These are phyloP conservation scores for Phaeosphaeriaceae sp. DNA, from an alignment of 2,329 filamentous ascomycete genomes.

Conservation along the genomic window DNA sequence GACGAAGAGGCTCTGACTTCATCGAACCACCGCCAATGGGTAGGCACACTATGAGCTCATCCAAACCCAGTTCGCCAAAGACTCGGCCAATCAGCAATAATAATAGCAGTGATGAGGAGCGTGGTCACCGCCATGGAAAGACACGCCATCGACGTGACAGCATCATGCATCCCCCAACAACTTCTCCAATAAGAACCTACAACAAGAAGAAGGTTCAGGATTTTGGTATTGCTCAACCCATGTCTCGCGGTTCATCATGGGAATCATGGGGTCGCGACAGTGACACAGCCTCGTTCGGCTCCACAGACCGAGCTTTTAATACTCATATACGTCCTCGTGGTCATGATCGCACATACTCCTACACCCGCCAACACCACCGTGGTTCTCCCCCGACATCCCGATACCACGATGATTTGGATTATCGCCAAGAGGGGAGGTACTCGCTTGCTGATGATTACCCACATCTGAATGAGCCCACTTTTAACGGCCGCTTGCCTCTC, in stretches of 20 bases:
- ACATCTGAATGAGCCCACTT: background rate
- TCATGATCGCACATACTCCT: background rate
- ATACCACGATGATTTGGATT: background rate
- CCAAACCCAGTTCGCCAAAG: background rate
- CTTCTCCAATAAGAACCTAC: background rate
- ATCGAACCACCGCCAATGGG: background rate
- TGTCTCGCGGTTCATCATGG: slow-evolving; percentile 1
- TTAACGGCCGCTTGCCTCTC: background rate
- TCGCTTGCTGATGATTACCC: slow-evolving; percentile 3
- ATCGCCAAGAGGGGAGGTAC: background rate
- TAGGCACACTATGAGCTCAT: background rate
- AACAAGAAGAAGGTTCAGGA: background rate
- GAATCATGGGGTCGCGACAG: slow-evolving; percentile 1
- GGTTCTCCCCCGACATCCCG: background rate
- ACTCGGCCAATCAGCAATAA: no score
- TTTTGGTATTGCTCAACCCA: background rate
- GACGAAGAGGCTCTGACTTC: slow-evolving; percentile 1
- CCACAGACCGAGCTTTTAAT: background rate
- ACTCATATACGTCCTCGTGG: background rate
- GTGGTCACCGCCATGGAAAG: no score
- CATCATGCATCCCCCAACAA: no score
- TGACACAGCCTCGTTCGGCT: background rate
- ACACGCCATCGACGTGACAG: background rate
- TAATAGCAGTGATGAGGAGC: no score
- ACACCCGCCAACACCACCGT: background rate